Evolutionary conservation across 2,329 filamentous ascomycete genomes (phyloP).

Genomic region (Talaromyces albobiverticillius): DNA sequence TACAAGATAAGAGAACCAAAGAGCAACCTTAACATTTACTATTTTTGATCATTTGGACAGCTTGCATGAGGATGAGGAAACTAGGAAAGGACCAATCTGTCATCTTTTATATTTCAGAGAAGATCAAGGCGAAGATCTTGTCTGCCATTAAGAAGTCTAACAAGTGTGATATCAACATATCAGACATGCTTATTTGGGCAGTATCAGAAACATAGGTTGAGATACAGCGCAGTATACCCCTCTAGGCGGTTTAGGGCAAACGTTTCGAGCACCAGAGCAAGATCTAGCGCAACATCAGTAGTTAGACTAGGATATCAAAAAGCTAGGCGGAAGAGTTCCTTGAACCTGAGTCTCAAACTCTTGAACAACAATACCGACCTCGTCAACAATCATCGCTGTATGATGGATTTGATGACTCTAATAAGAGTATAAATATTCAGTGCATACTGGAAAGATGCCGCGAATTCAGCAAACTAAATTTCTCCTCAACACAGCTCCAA

Average conservation of each 20-base stretch:
- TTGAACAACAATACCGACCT: conserved; percentile 3
- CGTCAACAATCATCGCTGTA: not conserved
- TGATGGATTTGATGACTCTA: too few relatives aligned
- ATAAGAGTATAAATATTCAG: too few relatives aligned
- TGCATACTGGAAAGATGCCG: conserved; percentile 27
- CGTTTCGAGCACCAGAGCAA: conserved; percentile 44
- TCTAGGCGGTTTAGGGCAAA: conserved; percentile 62
- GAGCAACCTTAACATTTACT: not conserved
- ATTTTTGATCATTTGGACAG: conserved; percentile 39
- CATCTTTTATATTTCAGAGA: conserved; percentile 57
- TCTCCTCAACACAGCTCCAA: conserved; percentile 41
- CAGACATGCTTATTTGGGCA: conserved; percentile 59
- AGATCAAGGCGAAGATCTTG: conserved; percentile 56
- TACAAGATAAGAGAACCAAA: conserved; percentile 57
- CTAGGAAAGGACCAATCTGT: conserved; percentile 66
- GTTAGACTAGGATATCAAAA: not conserved
- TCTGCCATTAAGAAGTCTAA: conserved; percentile 14
- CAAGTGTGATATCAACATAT: conserved; percentile 41
- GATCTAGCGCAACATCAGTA: not conserved
- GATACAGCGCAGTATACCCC: conserved; percentile 48
- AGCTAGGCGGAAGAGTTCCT: conserved; percentile 13
- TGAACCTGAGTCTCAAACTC: conserved; percentile 3
- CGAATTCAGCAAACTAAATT: conserved; percentile 35
- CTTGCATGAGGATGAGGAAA: conserved; percentile 70
- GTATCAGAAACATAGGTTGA: conserved; percentile 58